Conservation (phyloP, 371 early-diverging fungal genomes). For the Fennellomyces sp. region DNA sequence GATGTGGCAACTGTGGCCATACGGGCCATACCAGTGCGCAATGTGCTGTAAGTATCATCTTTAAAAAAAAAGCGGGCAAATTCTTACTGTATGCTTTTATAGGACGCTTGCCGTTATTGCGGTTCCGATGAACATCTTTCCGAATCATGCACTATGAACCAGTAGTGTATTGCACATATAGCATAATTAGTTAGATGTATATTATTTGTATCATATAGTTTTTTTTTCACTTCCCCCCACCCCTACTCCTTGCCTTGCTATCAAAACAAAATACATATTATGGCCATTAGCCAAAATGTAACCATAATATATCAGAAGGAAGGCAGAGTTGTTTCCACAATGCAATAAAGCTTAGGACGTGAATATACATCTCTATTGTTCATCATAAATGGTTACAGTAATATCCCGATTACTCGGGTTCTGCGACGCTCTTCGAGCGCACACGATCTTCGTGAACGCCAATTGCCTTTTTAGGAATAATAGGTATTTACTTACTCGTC, state of each 20-base stretch:
- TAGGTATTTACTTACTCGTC: no score
- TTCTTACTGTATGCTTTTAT: not conserved
- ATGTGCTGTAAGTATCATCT: constrained; percentile 39
- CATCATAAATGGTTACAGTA: not conserved
- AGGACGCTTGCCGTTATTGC: constrained; percentile 46
- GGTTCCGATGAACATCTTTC: constrained; percentile 39
- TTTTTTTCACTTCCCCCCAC: no score
- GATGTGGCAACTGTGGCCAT: constrained; percentile 60
- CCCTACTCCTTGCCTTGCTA: not conserved
- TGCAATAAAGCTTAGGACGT: constrained; percentile 16
- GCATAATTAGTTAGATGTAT: not conserved
- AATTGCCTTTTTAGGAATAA: no score
- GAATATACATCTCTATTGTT: not conserved
- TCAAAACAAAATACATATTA: constrained; percentile 1
- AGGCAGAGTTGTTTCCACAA: constrained; percentile 18
- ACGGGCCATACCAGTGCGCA: constrained; percentile 53
- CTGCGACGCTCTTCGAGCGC: not conserved
- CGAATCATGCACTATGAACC: constrained; percentile 31
- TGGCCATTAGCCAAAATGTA: constrained; percentile 5
- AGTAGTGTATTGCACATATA: not conserved
- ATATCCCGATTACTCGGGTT: not conserved
- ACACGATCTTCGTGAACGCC: no score
- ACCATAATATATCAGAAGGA: constrained; percentile 12
- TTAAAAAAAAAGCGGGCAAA: not conserved
- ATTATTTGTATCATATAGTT: no score